These are phyloP conservation scores for Umbelopsis sp. DNA, from an alignment of 192 early-diverging fungal species.

Conservation along the genomic window DNA sequence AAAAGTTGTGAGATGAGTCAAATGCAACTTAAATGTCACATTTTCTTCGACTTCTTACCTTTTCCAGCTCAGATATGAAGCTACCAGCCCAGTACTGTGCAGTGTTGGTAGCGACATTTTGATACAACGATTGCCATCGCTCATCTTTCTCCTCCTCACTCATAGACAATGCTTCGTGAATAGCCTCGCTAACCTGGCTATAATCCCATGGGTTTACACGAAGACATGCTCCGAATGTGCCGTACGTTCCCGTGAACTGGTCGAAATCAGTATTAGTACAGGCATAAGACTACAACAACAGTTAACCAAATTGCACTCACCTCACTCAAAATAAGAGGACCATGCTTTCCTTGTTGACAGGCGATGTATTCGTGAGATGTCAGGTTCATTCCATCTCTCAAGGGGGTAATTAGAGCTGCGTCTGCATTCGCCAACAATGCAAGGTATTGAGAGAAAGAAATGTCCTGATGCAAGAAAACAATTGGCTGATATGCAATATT, in stretches of 20 bases:
- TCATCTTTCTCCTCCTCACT: conserved; percentile 70
- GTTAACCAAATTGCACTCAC: conserved; percentile 25
- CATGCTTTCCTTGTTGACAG: conserved; percentile 83
- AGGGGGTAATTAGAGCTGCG: conserved; percentile 84
- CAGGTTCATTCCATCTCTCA: conserved; percentile 98
- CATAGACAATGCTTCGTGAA: conserved; percentile 88
- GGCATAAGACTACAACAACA: background rate
- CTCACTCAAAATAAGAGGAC: conserved; percentile 90
- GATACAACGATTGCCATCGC: conserved; percentile 75
- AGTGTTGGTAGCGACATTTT: conserved; percentile 69
- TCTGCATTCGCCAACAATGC: conserved; percentile 88
- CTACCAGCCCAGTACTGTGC: conserved; percentile 70
- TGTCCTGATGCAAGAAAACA: conserved; percentile 88
- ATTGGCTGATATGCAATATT: conserved; percentile 90
- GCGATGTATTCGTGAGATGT: conserved; percentile 94
- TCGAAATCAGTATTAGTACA: background rate
- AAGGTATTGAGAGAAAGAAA: conserved; percentile 89
- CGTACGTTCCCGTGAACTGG: conserved; percentile 93
- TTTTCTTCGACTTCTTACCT: conserved; percentile 27
- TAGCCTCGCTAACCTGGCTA: conserved; percentile 81
- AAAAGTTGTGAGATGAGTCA: background rate
- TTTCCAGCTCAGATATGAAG: conserved; percentile 59
- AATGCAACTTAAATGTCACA: too few species aligned
- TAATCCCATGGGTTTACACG: conserved; percentile 99
- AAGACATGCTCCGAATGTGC: conserved; percentile 79